Evolutionary conservation across 805 yeast genomes (phyloP).

Genomic region (Metschnikowia henanensis): DNA sequence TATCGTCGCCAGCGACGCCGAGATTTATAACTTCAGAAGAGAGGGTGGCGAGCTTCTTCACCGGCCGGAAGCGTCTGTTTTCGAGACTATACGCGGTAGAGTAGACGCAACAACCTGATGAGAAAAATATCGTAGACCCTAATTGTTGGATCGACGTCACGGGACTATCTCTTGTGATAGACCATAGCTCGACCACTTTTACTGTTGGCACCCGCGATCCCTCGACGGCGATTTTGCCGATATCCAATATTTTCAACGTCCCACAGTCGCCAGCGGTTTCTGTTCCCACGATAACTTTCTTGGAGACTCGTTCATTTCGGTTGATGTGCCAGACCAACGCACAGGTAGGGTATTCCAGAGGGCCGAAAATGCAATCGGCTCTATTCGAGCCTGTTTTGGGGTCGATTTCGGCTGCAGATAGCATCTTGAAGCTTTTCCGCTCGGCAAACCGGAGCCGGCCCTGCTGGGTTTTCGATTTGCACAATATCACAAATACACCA

Average conservation of each 20-base stretch:
- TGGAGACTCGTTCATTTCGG: slow-evolving; percentile 31
- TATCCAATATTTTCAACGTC: slow-evolving; percentile 36
- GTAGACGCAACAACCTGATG: slow-evolving; percentile 30
- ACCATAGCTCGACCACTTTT: slow-evolving; percentile 30
- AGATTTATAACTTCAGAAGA: slow-evolving; percentile 33
- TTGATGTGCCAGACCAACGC: slow-evolving; percentile 37
- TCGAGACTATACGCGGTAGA: slow-evolving; percentile 34
- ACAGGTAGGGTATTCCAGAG: slow-evolving; percentile 32
- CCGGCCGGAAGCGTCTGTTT: slow-evolving; percentile 33
- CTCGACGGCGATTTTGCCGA: slow-evolving; percentile 19
- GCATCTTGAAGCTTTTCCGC: slow-evolving; percentile 25
- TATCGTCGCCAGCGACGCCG: slow-evolving; percentile 18
- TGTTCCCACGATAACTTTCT: slow-evolving; percentile 37
- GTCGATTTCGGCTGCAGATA: slow-evolving; percentile 26
- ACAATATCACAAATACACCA: slow-evolving; percentile 30
- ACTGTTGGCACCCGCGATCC: slow-evolving; percentile 19
- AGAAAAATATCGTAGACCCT: slow-evolving; percentile 32
- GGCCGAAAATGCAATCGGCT: slow-evolving; percentile 21
- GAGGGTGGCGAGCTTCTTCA: slow-evolving; percentile 23
- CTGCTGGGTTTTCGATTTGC: slow-evolving; percentile 27
- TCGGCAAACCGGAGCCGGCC: slow-evolving; percentile 35
- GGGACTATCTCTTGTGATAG: slow-evolving; percentile 33
- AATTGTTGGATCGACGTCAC: slow-evolving; percentile 36
- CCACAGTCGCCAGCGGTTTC: slow-evolving; percentile 22
- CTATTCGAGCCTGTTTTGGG: slow-evolving; percentile 6